Evolutionary conservation across 2,329 filamentous ascomycete species (phyloP).

Genomic region (Incumbomyces lentus): DNA sequence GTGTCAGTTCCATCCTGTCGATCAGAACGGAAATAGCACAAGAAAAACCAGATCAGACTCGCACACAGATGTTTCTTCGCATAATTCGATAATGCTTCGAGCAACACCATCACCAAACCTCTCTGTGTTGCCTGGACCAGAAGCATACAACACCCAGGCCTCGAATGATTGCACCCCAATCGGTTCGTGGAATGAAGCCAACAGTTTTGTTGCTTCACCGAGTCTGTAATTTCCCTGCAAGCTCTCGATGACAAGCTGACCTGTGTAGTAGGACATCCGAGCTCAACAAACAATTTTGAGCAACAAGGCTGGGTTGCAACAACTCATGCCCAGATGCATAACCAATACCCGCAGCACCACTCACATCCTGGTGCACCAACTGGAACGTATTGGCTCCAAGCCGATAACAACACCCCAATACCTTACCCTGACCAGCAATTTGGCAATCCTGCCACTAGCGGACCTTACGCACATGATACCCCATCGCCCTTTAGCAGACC

Average conservation of each 20-base stretch:
- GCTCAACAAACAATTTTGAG: not conserved
- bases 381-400: not conserved
- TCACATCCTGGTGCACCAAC: not conserved
- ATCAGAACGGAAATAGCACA: conserved; percentile 41
- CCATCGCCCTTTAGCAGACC: not conserved
- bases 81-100: not conserved
- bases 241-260: not conserved
- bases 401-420: not conserved
- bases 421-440: not conserved
- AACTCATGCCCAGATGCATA: not conserved
- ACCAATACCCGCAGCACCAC: not conserved
- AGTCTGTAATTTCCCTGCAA: not conserved
- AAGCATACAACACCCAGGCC: not conserved
- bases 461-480: not conserved
- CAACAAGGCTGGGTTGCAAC: not conserved
- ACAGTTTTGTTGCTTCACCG: not conserved
- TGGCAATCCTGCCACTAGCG: not conserved
- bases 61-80: not conserved
- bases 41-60: conserved; percentile 1
- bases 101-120: not conserved
- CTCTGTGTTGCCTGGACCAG: not conserved
- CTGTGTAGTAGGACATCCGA: not conserved
- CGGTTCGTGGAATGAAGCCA: not conserved
- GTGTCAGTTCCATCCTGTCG: conserved; percentile 84
- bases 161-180: not conserved